These are phyloP conservation scores for Alternaria gaisen DNA, from an alignment of 2,329 filamentous ascomycete genomes.

Conservation along the genomic window DNA sequence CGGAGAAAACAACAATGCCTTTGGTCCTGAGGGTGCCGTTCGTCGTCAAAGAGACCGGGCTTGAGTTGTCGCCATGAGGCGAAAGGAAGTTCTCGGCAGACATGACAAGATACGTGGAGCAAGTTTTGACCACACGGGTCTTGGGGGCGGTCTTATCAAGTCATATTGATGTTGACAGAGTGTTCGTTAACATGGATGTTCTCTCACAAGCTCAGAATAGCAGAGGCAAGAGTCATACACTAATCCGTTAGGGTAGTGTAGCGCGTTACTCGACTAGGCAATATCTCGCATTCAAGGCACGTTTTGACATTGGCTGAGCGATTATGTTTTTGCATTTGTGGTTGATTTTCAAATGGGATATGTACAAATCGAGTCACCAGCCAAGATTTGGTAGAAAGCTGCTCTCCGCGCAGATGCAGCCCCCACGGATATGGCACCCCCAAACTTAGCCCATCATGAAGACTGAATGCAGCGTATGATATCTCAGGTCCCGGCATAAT, in stretches of 20 bases:
- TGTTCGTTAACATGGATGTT: slow-evolving; percentile 25
- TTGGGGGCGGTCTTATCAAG: slow-evolving; percentile 20
- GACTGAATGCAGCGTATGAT: slow-evolving; percentile 12
- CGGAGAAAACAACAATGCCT: slow-evolving; percentile 86
- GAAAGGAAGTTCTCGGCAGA: slow-evolving; percentile 33
- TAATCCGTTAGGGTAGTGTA: slow-evolving; percentile 24
- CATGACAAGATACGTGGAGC: slow-evolving; percentile 18
- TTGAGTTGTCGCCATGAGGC: slow-evolving; percentile 27
- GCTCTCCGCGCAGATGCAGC: slow-evolving; percentile 22
- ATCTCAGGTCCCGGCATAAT: slow-evolving; percentile 7
- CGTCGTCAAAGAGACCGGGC: slow-evolving; percentile 28
- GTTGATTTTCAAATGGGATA: slow-evolving; percentile 31
- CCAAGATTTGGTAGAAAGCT: slow-evolving; percentile 38
- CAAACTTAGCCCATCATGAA: slow-evolving; percentile 7
- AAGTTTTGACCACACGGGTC: slow-evolving; percentile 26
- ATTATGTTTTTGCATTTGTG: slow-evolving; percentile 17
- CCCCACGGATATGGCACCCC: slow-evolving; percentile 7
- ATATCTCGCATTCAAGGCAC: slow-evolving; percentile 36
- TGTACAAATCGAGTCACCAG: slow-evolving; percentile 45
- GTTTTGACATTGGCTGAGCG: background rate
- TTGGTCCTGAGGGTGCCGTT: slow-evolving; percentile 41
- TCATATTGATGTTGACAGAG: slow-evolving; percentile 29
- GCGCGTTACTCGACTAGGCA: slow-evolving; percentile 33
- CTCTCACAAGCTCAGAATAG: slow-evolving; percentile 24
- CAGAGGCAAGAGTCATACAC: slow-evolving; percentile 39